Evolutionary conservation across 139 green algal genomes (phyloP).

Genomic region (Deuterostichococcus epilithicus): DNA sequence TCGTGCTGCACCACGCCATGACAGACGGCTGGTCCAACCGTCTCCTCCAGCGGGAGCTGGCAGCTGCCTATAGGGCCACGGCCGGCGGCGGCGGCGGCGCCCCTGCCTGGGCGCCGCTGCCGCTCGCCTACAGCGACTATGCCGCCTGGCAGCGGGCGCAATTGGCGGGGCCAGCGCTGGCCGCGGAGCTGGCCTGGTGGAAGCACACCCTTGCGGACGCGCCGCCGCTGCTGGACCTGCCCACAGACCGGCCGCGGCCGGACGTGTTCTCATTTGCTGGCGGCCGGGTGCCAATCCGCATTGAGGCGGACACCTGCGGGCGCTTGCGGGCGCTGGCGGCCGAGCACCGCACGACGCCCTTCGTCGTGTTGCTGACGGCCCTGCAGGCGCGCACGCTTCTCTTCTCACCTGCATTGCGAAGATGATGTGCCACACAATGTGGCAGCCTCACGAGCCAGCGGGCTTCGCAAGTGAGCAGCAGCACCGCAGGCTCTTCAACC

Average conservation of each 20-base stretch:
- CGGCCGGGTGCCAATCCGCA: background rate
- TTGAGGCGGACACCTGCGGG: background rate
- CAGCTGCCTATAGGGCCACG: background rate
- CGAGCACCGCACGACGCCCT: background rate
- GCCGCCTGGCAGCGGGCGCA: background rate
- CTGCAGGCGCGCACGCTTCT: background rate
- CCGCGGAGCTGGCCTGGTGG: background rate
- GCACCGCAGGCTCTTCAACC: background rate
- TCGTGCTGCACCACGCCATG: conserved; percentile 15
- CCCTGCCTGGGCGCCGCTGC: background rate
- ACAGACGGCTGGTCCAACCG: conserved; percentile 10
- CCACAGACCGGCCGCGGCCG: background rate
- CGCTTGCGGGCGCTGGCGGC: background rate
- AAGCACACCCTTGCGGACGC: background rate
- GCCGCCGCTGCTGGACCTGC: background rate
- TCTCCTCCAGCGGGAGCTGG: conserved; percentile 11
- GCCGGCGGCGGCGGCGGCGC: background rate
- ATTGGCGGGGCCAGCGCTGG: background rate
- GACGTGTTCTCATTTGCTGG: too few species aligned
- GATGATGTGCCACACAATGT: too few species aligned
- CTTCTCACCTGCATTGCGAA: too few species aligned
- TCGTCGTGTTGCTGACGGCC: background rate
- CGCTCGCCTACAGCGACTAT: background rate
- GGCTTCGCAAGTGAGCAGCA: background rate
- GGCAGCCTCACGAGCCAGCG: too few species aligned